Conservation (phyloP, 2,329 filamentous ascomycete genomes). For the Cucurbitaria berberidis region DNA sequence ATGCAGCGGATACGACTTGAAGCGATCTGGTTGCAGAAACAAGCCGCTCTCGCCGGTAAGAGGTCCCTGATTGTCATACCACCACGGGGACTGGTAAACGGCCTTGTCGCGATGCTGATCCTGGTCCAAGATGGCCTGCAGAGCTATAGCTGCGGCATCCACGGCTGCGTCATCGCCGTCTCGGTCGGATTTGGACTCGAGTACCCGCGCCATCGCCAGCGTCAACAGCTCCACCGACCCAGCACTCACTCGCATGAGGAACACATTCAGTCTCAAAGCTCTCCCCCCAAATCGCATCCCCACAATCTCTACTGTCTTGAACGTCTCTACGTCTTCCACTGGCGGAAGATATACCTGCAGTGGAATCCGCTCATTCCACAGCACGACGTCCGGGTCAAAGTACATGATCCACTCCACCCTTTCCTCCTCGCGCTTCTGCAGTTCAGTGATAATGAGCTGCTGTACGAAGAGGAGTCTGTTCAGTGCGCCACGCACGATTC, state of each 20-base stretch:
- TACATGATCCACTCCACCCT: constrained; percentile 41
- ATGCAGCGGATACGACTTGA: background rate
- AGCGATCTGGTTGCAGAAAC: background rate
- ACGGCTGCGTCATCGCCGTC: background rate
- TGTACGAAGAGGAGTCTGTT: constrained; percentile 44
- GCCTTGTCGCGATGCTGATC: background rate
- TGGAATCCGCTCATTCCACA: constrained; percentile 40
- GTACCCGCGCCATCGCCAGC: constrained; percentile 23
- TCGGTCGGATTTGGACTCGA: constrained; percentile 46
- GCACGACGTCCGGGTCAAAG: constrained; percentile 20
- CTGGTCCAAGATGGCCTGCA: constrained; percentile 43
- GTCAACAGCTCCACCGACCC: constrained; percentile 25
- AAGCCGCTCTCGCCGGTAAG: background rate
- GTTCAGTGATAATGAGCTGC: constrained; percentile 30
- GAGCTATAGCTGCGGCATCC: constrained; percentile 43
- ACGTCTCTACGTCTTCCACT: constrained; percentile 1
- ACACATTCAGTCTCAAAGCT: constrained; percentile 36
- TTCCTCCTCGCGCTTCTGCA: constrained; percentile 28
- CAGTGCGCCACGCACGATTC: constrained; percentile 43
- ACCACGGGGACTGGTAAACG: background rate
- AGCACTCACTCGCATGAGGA: constrained; percentile 24
- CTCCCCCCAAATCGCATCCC: constrained; percentile 7
- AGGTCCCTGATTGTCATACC: constrained; percentile 3
- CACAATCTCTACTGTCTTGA: constrained; percentile 18
- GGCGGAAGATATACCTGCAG: constrained; percentile 43